Percentiles rank a stretch among this genome's conserved stretches.
Evolutionary conservation across 352 stramenopile species (phyloP).

Genomic region (Phytophthora macrochlamydospora): DNA sequence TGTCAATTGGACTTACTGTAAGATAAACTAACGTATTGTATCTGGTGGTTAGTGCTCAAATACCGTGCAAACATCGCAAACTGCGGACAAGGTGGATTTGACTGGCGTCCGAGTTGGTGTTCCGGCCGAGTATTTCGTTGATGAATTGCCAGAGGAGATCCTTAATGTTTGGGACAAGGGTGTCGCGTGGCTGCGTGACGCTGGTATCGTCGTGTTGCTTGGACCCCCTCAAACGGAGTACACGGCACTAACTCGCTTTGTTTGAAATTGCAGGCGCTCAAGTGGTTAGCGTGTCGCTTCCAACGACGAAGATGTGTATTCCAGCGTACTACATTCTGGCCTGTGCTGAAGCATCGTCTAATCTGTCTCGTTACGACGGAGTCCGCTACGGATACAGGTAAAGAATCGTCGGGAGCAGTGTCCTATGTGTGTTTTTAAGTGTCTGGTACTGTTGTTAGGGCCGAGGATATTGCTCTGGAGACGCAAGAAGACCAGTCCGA

Average conservation of each 20-base stretch:
- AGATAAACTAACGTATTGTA: not conserved
- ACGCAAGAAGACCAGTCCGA: conserved; percentile 73
- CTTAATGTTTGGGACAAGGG: conserved; percentile 83
- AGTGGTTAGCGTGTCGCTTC: conserved; percentile 77
- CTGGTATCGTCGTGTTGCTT: conserved; percentile 27
- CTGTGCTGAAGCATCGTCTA: conserved; percentile 97
- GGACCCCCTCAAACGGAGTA: not conserved
- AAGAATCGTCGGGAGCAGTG: not conserved
- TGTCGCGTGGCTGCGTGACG: conserved; percentile 67
- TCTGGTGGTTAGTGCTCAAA: conserved; percentile 37
- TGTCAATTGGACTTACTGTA: too few species aligned
- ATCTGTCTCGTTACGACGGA: conserved; percentile 97
- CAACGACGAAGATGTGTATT: conserved; percentile 88
- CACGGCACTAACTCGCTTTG: not conserved
- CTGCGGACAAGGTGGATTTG: conserved; percentile 46
- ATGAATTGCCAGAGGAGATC: conserved; percentile 90
- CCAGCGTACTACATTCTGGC: conserved; percentile 98
- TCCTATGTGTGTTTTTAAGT: not conserved
- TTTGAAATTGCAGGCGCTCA: conserved; percentile 50
- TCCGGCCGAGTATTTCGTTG: conserved; percentile 94
- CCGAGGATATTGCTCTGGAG: conserved; percentile 54
- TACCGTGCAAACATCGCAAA: conserved; percentile 33
- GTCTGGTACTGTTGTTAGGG: conserved; percentile 32
- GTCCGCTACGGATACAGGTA: conserved; percentile 91
- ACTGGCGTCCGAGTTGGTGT: conserved; percentile 91